Percentiles rank a stretch among this genome's conserved stretches.
Conservation (phyloP, 495 filamentous ascomycete species). For the Annulohypoxylon maeteangense region DNA sequence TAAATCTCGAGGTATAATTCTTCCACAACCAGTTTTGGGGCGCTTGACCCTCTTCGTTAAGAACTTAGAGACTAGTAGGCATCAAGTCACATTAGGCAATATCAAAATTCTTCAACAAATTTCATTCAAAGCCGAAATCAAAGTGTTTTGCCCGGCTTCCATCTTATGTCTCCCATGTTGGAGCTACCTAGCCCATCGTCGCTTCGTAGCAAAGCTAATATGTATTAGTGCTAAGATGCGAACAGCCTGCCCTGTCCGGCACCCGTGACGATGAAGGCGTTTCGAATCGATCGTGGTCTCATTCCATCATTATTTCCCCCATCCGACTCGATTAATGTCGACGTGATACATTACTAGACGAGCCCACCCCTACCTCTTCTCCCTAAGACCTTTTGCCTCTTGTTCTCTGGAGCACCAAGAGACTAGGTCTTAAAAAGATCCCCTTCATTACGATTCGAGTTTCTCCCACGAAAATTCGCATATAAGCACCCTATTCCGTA, state of each 20-base stretch:
- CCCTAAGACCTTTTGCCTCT: background rate
- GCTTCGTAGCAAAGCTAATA: background rate
- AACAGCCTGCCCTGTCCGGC: background rate
- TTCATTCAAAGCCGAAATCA: constrained; percentile 2
- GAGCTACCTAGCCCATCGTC: background rate
- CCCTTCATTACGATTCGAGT: background rate
- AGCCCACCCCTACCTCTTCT: background rate
- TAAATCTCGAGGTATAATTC: background rate
- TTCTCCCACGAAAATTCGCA: background rate
- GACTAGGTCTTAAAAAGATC: background rate
- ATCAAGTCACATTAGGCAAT: background rate
- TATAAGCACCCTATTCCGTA: background rate
- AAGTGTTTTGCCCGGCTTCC: background rate
- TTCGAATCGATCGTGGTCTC: constrained; percentile 7
- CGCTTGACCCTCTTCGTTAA: background rate
- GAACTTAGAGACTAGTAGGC: background rate
- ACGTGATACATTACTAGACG: background rate
- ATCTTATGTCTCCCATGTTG: background rate
- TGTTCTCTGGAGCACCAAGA: background rate
- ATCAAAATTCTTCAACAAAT: background rate
- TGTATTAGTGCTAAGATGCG: background rate
- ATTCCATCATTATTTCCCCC: constrained; percentile 17
- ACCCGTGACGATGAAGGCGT: background rate
- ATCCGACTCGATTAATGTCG: constrained; percentile 1
- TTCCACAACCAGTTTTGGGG: background rate